These are phyloP conservation scores for Yamadazyma aaseri DNA, from an alignment of 1,139 yeast species.

Conservation along the genomic window DNA sequence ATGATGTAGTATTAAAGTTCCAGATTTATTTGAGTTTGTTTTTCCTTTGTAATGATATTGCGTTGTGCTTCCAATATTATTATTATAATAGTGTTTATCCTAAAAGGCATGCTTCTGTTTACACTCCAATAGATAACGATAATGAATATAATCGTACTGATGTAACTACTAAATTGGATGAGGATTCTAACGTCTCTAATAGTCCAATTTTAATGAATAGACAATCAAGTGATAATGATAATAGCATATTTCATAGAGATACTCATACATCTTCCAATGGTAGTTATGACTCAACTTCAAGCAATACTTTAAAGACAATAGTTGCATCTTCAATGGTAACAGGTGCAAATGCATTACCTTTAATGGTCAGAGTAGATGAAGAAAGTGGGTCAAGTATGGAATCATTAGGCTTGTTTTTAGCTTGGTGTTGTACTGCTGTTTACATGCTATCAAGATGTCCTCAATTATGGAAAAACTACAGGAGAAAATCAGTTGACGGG, in stretches of 20 bases:
- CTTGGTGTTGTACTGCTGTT: conserved; percentile 79
- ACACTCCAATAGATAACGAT: conserved; percentile 5
- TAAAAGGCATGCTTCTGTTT: conserved; percentile 9
- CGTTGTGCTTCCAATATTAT: conserved; percentile 73
- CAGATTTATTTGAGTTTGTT: conserved; percentile 75
- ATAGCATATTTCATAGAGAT: background rate
- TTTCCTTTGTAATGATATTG: conserved; percentile 69
- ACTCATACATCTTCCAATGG: conserved; percentile 8
- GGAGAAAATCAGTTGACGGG: conserved; percentile 80
- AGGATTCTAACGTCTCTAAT: background rate
- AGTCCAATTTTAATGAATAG: conserved; percentile 1
- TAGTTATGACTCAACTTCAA: conserved; percentile 7
- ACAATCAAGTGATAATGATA: background rate
- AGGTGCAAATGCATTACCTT: conserved; percentile 23
- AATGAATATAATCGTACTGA: conserved; percentile 5
- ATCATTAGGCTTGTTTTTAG: conserved; percentile 53
- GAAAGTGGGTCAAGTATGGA: conserved; percentile 8
- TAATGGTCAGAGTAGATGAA: conserved; percentile 7
- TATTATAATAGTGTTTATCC: conserved; percentile 57
- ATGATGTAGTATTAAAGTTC: conserved; percentile 68
- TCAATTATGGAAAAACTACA: conserved; percentile 73
- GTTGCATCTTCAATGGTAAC: conserved; percentile 25
- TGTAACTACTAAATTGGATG: background rate
- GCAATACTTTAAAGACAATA: conserved; percentile 3
- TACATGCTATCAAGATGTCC: conserved; percentile 84